Percentiles rank a stretch among this genome's conserved stretches.
Conservation (phyloP, 495 filamentous ascomycete species). For the Parmelia sp. region DNA sequence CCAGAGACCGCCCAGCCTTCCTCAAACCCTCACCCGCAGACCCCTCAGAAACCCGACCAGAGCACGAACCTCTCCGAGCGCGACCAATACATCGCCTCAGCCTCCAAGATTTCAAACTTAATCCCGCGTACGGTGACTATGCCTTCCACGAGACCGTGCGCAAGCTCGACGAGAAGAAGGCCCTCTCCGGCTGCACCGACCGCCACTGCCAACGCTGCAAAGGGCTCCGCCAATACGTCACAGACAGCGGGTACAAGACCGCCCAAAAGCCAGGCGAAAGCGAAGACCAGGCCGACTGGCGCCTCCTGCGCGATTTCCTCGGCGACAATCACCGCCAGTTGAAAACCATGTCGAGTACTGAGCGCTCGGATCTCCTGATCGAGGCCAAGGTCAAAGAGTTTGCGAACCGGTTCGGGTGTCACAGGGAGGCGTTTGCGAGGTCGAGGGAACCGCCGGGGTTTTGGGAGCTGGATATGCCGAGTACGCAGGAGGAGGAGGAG, state of each 20-base stretch:
- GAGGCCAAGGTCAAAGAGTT: conserved; percentile 61
- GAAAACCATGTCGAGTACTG: conserved; percentile 40
- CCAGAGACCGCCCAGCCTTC: background rate
- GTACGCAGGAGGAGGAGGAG: conserved; percentile 65
- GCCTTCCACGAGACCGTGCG: conserved; percentile 74
- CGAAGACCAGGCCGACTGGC: conserved; percentile 36
- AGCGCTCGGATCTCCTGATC: conserved; percentile 53
- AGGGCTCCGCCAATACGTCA: conserved; percentile 59
- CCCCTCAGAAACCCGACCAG: conserved; percentile 24
- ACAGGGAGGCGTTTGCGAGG: conserved; percentile 67
- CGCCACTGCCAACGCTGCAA: conserved; percentile 66
- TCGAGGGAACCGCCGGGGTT: conserved; percentile 71
- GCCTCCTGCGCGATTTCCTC: conserved; percentile 62
- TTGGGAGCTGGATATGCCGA: conserved; percentile 84
- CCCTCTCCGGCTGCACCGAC: conserved; percentile 70
- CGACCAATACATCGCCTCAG: conserved; percentile 47
- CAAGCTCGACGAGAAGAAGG: conserved; percentile 63
- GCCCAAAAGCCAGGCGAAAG: conserved; percentile 20
- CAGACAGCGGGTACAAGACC: conserved; percentile 32
- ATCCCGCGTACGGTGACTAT: conserved; percentile 64
- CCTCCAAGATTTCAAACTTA: conserved; percentile 75
- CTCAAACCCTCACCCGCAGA: background rate
- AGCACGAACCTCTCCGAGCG: conserved; percentile 45
- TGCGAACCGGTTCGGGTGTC: conserved; percentile 66
- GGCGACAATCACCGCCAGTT: conserved; percentile 44